Evolutionary conservation across 352 stramenopile species (phyloP), one percentile per base, ranked within the genome.

Genomic region (Phytophthora chlamydospora): DNA sequence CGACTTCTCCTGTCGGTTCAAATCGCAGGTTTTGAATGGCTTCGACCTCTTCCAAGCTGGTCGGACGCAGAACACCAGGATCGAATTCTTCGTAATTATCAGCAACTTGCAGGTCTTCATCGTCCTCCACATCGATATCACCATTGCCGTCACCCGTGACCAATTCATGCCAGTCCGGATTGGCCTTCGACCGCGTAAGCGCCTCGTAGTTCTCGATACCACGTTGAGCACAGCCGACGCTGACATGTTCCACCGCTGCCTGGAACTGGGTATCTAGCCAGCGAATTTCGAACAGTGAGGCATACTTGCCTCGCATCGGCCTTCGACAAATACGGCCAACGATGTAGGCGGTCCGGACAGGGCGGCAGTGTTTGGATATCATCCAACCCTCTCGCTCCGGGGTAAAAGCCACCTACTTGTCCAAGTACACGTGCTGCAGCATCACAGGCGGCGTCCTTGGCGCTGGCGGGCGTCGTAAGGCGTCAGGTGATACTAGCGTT

Each of bases 151-250:
- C 24, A 27, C 24, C 24, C 2, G 24, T 27, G 24, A 48, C 52
- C 32, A 51, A 45, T 53, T 65, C 44, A 19, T 19, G 34, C 29
- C 46, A 56, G 32, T 32, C 39, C 3, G 31, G 45, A 9, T 47
- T 39, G 21, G 51, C 21, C 6, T 41, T 13, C 40, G 35, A 3
- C 6, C 27, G 19, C 6, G 21, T 19, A 5, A 68, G 14, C 1
- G 33, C 38, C 31, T 53, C 14, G 35, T 66, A 59, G 14, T 51
- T 51, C 14, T 56, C 13, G 16, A 55, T 36, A 4, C 50, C 60
- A 29, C 19, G 40, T 21, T 63, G 60, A 29, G 35, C 16, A 8
- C 41, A 8, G 2, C 40, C 46, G 32, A 65, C 7, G 17, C 47
- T 38, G 11, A 48, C 5, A 35, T 46, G 13, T 10, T 36, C 32